A percentile compares a stretch with the other conserved stretches of the same genome.
These are phyloP conservation scores for Hordeum marinum DNA, from an alignment of 176 grass and related monocot genomes.

Conservation along the genomic window DNA sequence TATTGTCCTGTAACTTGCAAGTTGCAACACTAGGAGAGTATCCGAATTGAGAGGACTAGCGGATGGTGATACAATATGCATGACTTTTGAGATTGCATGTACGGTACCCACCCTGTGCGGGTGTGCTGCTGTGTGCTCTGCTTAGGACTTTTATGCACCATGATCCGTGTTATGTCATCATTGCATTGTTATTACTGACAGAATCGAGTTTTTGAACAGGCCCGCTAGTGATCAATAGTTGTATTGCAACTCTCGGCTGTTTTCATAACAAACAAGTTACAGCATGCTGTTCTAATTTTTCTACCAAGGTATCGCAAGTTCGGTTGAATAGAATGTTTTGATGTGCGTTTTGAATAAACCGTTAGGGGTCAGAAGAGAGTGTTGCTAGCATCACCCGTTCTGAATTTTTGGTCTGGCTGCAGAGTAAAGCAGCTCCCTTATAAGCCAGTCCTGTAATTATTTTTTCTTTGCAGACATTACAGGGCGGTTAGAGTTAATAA, in stretches of 20 bases:
- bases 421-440: no score
- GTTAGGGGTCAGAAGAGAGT: no score
- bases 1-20: conserved; percentile 26
- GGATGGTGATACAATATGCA: conserved; percentile 9
- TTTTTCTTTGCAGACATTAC: background rate
- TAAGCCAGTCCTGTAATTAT: no score
- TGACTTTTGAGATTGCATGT: conserved; percentile 26
- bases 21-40: background rate
- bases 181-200: background rate
- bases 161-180: background rate
- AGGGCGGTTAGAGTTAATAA: background rate
- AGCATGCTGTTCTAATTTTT: background rate
- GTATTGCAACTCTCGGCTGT: background rate
- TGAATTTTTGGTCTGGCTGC: no score
- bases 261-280: no score
- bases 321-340: no score
- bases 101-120: background rate
- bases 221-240: background rate
- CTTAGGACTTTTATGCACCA: background rate
- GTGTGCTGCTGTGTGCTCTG: background rate
- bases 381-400: no score
- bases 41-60: background rate
- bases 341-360: no score
- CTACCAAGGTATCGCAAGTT: no score
- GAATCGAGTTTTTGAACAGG: background rate